Evolutionary conservation across 129 eudicot species (phyloP).

Genomic region (Chrysanthemum makinoi): DNA sequence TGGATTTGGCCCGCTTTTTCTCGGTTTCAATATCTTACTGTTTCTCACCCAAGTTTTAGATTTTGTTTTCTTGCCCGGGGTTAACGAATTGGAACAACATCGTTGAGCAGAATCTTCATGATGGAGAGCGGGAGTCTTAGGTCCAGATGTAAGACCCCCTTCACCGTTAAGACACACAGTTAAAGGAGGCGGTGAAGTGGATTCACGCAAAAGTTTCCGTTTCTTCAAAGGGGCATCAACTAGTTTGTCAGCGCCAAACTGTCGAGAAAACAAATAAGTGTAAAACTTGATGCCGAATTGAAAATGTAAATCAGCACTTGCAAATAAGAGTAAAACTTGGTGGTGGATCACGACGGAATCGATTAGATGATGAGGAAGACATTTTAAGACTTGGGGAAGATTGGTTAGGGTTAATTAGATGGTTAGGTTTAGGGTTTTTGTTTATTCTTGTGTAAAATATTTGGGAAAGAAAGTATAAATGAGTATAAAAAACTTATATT

Average conservation of each 20-base stretch:
- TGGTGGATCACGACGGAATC: no score
- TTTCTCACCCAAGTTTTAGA: conserved; percentile 21
- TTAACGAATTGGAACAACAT: conserved; percentile 1
- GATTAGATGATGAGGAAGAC: no score
- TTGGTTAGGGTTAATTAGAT: no score
- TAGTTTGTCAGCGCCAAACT: conserved; percentile 19
- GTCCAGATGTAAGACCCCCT: conserved; percentile 23
- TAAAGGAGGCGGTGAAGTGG: conserved; percentile 22
- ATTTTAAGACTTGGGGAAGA: no score
- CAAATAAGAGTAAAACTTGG: no score
- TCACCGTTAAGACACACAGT: conserved; percentile 18
- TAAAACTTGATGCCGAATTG: neutral
- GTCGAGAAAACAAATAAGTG: conserved; percentile 15
- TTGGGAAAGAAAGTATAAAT: no score
- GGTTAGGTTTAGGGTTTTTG: no score
- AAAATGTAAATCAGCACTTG: neutral
- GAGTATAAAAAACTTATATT: no score
- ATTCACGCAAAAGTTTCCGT: conserved; percentile 20
- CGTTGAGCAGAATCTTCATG: conserved; percentile 29
- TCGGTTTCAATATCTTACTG: conserved; percentile 2
- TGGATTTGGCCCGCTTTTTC: neutral
- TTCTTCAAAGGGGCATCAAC: conserved; percentile 25
- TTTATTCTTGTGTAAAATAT: no score
- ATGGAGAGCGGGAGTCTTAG: conserved; percentile 20
- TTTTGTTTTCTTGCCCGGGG: conserved; percentile 24